Percentiles rank a stretch among this genome's conserved stretches.
Evolutionary conservation across 257 asterid genomes (phyloP).

Genomic region (Nicotiana paniculata): DNA sequence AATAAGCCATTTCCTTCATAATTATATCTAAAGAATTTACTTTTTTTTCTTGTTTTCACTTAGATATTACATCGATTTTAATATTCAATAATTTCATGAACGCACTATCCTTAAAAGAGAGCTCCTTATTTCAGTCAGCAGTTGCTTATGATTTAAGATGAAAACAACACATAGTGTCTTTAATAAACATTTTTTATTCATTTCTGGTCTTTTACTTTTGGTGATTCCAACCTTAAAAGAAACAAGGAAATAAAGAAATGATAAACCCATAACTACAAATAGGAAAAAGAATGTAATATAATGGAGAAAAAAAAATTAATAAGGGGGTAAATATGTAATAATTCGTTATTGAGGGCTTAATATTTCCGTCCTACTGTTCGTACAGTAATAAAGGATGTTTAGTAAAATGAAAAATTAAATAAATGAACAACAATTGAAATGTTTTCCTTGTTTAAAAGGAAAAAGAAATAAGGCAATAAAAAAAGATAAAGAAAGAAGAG

Average conservation of each 20-base stretch:
- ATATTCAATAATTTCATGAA: too few species aligned
- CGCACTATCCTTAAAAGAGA: too few species aligned
- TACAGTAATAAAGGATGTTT: not conserved
- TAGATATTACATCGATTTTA: too few species aligned
- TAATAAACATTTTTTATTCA: too few species aligned
- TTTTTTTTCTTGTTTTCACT: too few species aligned
- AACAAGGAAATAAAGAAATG: not conserved
- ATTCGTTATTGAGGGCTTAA: not conserved
- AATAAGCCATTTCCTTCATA: too few species aligned
- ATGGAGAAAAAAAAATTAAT: not conserved
- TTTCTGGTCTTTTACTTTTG: not conserved
- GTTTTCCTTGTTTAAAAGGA: not conserved
- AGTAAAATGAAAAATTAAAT: conserved; percentile 1
- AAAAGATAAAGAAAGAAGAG: not conserved
- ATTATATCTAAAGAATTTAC: too few species aligned
- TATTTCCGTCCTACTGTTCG: conserved; percentile 9
- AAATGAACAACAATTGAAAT: conserved; percentile 8
- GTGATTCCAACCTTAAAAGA: not conserved
- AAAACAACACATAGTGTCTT: not conserved
- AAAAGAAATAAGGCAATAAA: not conserved
- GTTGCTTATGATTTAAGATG: too few species aligned
- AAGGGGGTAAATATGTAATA: conserved; percentile 11
- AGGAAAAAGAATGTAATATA: not conserved
- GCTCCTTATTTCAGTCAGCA: too few species aligned
- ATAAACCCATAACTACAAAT: not conserved